phyloP scores from a whole-genome alignment of 495 filamentous ascomycete species.

The Hapsidospora chrysogenum region DNA sequence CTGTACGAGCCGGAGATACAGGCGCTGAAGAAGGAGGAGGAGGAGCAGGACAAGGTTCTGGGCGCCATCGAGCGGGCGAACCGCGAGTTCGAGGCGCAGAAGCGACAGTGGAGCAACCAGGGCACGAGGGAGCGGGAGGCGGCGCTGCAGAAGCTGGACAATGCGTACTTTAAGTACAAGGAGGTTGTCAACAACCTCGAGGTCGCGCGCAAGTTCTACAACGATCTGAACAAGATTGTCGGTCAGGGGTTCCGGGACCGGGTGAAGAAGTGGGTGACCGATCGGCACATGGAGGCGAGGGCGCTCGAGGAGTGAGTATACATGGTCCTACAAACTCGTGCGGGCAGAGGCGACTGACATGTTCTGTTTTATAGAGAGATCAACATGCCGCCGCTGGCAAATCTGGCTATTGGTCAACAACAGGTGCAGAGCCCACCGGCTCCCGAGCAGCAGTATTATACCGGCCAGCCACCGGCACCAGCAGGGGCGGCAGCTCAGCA shows the following conservation, averaged over 20 bases:
- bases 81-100: slow-evolving; percentile 49
- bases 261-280: slow-evolving; percentile 59
- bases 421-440: slow-evolving; percentile 5
- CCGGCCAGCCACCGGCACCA: slow-evolving; percentile 1
- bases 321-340: not conserved
- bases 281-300: slow-evolving; percentile 64
- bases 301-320: slow-evolving; percentile 50
- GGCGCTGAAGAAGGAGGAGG: slow-evolving; percentile 54
- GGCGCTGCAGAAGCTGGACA: slow-evolving; percentile 77
- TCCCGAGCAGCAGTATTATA: not conserved
- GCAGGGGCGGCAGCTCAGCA: slow-evolving; percentile 3
- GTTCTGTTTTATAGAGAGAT: slow-evolving; percentile 24
- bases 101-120: slow-evolving; percentile 50
- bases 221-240: slow-evolving; percentile 78
- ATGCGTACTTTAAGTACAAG: slow-evolving; percentile 87
- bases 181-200: slow-evolving; percentile 83
- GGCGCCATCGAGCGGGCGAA: slow-evolving; percentile 57
- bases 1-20: slow-evolving; percentile 65
- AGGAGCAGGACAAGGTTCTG: slow-evolving; percentile 65
- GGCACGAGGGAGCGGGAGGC: slow-evolving; percentile 66
- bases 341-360: slow-evolving; percentile 2
- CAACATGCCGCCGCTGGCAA: slow-evolving; percentile 28
- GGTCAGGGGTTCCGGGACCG: slow-evolving; percentile 59
- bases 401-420: slow-evolving; percentile 7
- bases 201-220: slow-evolving; percentile 88